Base-by-base conservation (phyloP, 2,329 filamentous ascomycete genomes). In the Rasamsonia emersonii region DNA sequence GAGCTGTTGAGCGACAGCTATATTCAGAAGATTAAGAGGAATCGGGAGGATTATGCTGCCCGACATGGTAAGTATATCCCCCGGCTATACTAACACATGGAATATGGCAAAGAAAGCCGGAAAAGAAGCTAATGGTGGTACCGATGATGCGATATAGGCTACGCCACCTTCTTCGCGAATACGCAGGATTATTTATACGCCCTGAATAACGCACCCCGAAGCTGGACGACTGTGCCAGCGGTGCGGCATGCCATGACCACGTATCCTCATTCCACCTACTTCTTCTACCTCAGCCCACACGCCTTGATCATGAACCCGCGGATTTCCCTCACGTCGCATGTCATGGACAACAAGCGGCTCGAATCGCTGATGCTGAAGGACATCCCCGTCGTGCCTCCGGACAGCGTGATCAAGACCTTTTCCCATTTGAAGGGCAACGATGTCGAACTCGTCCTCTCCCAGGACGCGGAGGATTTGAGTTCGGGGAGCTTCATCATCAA, bases 391-490 rank as follows among this genome's bases (percentile, higher is more conserved):
- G 89, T 96, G 6, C 91, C 89, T 2, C 91, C 93, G 0, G 86
- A 95, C 61, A 93, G 86, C 62, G 88, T 98, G 47, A 96, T 98
- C 64, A 89, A 84, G 67, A 96, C 93, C 0, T 94, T 93, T 54
- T 67, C 73, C 10, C 80, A 93, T 51, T 66, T 94, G n/a, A 77
- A 76, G 40, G 79, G 78, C 20, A 70, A 82, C 26, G 74, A 86
- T 35, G 77, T 93, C 24, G 83, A 93, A 43, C 68, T 96, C 9
- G 72, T 95, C 23, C 57, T 95, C 21, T 82, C 83, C 5, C 86
- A 95, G 60, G 91, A 98, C 53, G 74, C 73, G 28, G 79, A 83
- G 20, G 88, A 89, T 4, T 55, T 98, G 32, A 76, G 77, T 16
- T 72, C 78, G 10, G 77, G 76, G 8, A 94, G 85, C 59, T 81